Evolutionary conservation across 352 stramenopile genomes (phyloP).

Genomic region (Pythium rishiriense): DNA sequence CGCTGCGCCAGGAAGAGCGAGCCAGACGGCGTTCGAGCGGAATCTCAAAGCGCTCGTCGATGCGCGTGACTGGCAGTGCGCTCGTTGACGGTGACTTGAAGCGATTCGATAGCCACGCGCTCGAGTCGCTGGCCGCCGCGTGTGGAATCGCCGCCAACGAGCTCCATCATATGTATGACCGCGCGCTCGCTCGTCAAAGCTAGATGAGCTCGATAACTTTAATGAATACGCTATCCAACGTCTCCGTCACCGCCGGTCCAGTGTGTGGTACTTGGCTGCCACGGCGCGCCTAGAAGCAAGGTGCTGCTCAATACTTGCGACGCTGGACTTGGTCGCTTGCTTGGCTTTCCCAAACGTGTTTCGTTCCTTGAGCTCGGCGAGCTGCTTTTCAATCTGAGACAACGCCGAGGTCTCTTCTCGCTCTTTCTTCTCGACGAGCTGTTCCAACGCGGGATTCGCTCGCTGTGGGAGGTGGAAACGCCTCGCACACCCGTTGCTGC

Average conservation of each 20-base stretch:
- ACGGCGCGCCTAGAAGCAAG: conserved; percentile 42
- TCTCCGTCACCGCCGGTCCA: conserved; percentile 33
- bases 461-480: conserved; percentile 62
- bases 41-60: background rate
- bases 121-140: conserved; percentile 14
- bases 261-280: conserved; percentile 50
- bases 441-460: conserved; percentile 40
- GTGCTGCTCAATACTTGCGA: conserved; percentile 56
- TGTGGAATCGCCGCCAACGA: conserved; percentile 13
- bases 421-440: conserved; percentile 46
- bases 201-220: background rate
- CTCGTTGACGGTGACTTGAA: background rate
- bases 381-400: conserved; percentile 56
- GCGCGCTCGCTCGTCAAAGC: conserved; percentile 6
- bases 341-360: conserved; percentile 60
- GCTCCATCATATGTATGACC: conserved; percentile 12
- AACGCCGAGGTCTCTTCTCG: conserved; percentile 42
- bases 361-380: conserved; percentile 57
- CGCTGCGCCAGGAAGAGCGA: conserved; percentile 11
- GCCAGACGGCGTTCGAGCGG: conserved; percentile 1
- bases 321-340: conserved; percentile 40
- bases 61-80: background rate
- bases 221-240: background rate
- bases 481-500: conserved; percentile 54
- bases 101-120: background rate